Conservation (phyloP, 495 filamentous ascomycete genomes). For the Xanthoparmelia taractica region DNA sequence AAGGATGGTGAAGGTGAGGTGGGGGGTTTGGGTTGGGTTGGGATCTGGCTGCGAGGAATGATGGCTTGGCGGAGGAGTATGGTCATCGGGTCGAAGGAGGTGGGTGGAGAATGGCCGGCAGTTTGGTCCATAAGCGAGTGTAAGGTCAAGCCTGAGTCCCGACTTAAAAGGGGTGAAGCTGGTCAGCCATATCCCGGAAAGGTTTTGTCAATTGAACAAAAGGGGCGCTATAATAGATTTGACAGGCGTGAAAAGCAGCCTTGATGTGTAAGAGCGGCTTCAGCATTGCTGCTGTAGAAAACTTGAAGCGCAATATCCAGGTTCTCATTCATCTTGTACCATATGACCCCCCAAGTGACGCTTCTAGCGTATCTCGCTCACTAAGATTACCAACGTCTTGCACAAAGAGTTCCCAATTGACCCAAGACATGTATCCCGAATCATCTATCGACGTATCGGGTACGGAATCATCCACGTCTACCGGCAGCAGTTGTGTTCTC, state of each 20-base stretch:
- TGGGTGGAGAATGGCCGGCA: too few species aligned
- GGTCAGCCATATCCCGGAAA: slow-evolving; percentile 36
- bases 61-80: neutral
- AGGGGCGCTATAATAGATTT: slow-evolving; percentile 38
- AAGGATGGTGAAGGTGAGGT: too few species aligned
- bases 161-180: slow-evolving; percentile 34
- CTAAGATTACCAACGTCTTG: neutral
- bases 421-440: slow-evolving; percentile 4
- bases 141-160: slow-evolving; percentile 20
- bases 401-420: slow-evolving; percentile 12
- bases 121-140: slow-evolving; percentile 33
- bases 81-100: slow-evolving; percentile 33
- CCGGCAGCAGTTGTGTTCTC: neutral
- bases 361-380: neutral
- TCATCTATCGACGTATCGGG: neutral
- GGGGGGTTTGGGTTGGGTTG: neutral
- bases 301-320: neutral
- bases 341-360: neutral
- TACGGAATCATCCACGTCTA: neutral
- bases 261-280: neutral
- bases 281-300: neutral
- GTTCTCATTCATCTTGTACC: neutral
- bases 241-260: slow-evolving; percentile 23
- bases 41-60: neutral
- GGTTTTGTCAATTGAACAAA: slow-evolving; percentile 44